These are phyloP conservation scores for Plasmodium relictum DNA, from an alignment of 169 alveolate genomes.

Conservation along the genomic window DNA sequence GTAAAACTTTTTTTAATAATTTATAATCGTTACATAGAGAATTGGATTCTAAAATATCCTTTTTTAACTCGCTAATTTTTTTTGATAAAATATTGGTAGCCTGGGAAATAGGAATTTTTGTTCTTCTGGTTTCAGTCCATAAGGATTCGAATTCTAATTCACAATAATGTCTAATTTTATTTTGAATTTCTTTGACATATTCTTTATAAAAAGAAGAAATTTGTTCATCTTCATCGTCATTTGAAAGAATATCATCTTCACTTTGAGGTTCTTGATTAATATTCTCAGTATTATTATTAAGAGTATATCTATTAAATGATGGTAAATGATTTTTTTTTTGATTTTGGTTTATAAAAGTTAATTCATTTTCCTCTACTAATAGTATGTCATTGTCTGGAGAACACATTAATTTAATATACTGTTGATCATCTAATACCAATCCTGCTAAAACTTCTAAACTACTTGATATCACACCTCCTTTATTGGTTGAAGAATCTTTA, in stretches of 20 bases:
- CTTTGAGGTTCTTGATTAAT: background rate
- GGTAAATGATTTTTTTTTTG: constrained; percentile 34
- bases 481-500: constrained; percentile 90
- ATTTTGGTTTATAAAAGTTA: constrained; percentile 17
- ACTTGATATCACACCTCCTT: constrained; percentile 92
- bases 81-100: constrained; percentile 86
- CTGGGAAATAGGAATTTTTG: constrained; percentile 86
- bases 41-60: constrained; percentile 81
- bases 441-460: constrained; percentile 91
- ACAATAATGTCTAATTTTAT: constrained; percentile 81
- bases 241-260: background rate
- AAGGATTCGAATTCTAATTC: constrained; percentile 82
- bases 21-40: constrained; percentile 82
- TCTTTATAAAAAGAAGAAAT: constrained; percentile 78
- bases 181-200: constrained; percentile 83
- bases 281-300: constrained; percentile 34
- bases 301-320: constrained; percentile 15
- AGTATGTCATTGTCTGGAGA: constrained; percentile 25
- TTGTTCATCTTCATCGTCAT: background rate
- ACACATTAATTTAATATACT: constrained; percentile 77
- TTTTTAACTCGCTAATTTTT: constrained; percentile 85
- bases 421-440: constrained; percentile 86
- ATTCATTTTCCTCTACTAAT: constrained; percentile 28
- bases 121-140: constrained; percentile 86
- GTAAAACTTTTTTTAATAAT: constrained; percentile 61